Conservation (phyloP, 257 asterid genomes). For the Anisodus tanguticus region DNA sequence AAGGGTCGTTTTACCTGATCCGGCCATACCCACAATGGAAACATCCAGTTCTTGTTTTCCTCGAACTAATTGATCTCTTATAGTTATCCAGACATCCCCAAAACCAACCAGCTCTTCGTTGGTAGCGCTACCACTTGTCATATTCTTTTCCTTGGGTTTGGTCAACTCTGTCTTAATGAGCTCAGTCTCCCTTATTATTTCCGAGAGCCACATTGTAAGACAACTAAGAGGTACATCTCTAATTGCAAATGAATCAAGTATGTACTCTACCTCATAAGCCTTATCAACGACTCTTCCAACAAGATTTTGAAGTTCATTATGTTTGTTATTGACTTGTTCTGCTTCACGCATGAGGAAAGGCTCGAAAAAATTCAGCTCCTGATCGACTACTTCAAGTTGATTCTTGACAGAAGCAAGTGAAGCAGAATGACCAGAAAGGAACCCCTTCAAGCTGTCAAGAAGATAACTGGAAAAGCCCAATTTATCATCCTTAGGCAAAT, state of each 20-base stretch:
- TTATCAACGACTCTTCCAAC: constrained; percentile 24
- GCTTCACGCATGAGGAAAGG: background rate
- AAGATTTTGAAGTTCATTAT: background rate
- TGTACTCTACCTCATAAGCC: background rate
- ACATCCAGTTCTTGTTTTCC: constrained; percentile 9
- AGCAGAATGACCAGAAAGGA: constrained; percentile 1
- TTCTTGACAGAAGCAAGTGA: constrained; percentile 9
- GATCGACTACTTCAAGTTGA: background rate
- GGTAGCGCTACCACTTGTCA: background rate
- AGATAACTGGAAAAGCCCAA: background rate
- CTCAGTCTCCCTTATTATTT: background rate
- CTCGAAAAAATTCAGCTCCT: background rate
- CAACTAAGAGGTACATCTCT: background rate
- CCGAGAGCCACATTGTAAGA: constrained; percentile 14
- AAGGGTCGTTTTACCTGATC: constrained; percentile 33
- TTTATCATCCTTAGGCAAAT: constrained; percentile 18
- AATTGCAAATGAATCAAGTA: background rate
- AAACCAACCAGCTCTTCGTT: constrained; percentile 12
- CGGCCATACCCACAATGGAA: constrained; percentile 38
- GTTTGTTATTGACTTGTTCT: background rate
- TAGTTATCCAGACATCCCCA: background rate
- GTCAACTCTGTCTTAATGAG: background rate
- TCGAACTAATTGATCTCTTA: constrained; percentile 13
- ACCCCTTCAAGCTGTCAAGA: background rate
- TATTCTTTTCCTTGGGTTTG: background rate